phyloP scores from a whole-genome alignment of 345 rosid genomes.

The Camelina hispida region DNA sequence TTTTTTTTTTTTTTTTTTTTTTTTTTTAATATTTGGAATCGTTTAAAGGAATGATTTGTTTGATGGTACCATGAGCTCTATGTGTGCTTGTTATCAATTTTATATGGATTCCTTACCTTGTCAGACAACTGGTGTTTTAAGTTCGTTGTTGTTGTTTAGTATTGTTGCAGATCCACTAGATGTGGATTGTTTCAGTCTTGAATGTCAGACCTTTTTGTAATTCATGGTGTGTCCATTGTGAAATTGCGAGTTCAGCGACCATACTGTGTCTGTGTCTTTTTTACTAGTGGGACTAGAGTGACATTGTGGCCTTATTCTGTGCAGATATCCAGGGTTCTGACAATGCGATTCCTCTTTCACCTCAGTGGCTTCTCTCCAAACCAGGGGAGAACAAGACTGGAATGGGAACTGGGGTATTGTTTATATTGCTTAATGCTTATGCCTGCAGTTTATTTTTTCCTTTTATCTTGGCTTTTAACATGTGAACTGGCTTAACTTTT shows the following conservation, averaged over 20 bases:
- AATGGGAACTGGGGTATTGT: slow-evolving; percentile 75
- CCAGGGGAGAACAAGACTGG: slow-evolving; percentile 81
- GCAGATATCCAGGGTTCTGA: slow-evolving; percentile 85
- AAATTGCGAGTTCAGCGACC: slow-evolving; percentile 18
- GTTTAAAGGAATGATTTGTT: not conserved
- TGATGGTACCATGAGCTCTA: slow-evolving; percentile 13
- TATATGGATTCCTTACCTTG: not conserved
- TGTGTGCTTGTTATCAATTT: slow-evolving; percentile 2
- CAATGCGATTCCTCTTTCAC: slow-evolving; percentile 87
- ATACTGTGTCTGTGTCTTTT: slow-evolving; percentile 7
- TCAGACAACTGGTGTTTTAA: not conserved
- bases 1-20: not conserved
- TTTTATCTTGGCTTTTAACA: not conserved
- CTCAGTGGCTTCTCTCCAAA: slow-evolving; percentile 98
- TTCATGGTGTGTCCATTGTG: not conserved
- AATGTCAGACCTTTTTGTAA: not conserved
- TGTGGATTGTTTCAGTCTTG: slow-evolving; percentile 11
- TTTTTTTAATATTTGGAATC: not conserved
- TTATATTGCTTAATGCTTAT: slow-evolving; percentile 8
- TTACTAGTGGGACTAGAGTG: slow-evolving; percentile 23
- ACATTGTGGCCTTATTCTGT: slow-evolving; percentile 40
- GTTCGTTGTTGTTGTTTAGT: slow-evolving; percentile 2
- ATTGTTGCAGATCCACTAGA: slow-evolving; percentile 16
- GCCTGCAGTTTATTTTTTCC: not conserved
- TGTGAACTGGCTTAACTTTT: slow-evolving; percentile 12